Conservation (phyloP, 805 yeast species). For the Starmera pachycereana region DNA sequence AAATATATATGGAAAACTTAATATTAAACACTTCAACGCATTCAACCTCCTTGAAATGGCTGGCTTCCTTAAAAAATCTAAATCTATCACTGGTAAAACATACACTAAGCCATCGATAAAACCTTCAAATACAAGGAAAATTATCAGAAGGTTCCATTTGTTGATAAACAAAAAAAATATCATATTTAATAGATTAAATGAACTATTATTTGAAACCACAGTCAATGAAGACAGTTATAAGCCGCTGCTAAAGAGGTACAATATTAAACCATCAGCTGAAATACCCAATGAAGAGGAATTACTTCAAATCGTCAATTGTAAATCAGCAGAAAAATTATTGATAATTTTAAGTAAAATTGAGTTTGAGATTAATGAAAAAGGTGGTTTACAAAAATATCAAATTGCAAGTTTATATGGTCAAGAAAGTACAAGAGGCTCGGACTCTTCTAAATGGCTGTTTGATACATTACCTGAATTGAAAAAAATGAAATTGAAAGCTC, state of each 20-base stretch:
- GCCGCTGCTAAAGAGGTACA: too few species aligned
- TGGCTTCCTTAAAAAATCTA: conserved; percentile 10
- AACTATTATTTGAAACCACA: conserved; percentile 6
- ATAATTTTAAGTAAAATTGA: conserved; percentile 42
- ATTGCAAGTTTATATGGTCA: conserved; percentile 84
- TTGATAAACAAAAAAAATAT: conserved; percentile 45
- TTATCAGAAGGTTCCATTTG: conserved; percentile 71
- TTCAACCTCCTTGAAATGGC: too few species aligned
- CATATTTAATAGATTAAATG: conserved; percentile 25
- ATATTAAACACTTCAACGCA: too few species aligned
- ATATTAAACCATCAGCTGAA: too few species aligned
- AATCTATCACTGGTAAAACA: conserved; percentile 19
- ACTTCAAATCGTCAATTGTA: conserved; percentile 6
- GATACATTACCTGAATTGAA: conserved; percentile 48
- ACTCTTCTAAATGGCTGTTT: conserved; percentile 74
- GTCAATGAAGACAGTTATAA: conserved; percentile 14
- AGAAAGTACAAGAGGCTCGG: conserved; percentile 71
- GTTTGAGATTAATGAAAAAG: conserved; percentile 50
- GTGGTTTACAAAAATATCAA: conserved; percentile 77
- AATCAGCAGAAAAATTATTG: conserved; percentile 12
- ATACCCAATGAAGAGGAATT: conserved; percentile 12
- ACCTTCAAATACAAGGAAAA: conserved; percentile 60
- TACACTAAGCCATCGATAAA: conserved; percentile 40
- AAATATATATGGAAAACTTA: too few species aligned
- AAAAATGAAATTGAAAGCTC: conserved; percentile 26